Evolutionary conservation across 2,329 filamentous ascomycete species (phyloP).

Genomic region (Colletotrichum sp.): DNA sequence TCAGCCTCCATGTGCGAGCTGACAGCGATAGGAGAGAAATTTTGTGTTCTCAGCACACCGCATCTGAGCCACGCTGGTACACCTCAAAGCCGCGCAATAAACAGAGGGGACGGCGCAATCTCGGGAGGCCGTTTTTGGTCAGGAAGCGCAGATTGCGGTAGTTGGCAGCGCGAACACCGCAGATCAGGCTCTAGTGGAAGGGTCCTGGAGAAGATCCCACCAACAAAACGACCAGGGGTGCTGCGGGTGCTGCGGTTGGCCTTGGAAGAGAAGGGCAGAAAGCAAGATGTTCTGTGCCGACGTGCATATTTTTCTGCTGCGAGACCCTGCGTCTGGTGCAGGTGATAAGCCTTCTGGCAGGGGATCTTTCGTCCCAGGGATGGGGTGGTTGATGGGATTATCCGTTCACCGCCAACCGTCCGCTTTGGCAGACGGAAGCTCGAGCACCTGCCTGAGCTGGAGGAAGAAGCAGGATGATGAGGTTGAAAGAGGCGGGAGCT

Average conservation of each 20-base stretch:
- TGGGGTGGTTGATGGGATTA: not conserved
- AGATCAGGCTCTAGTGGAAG: not conserved
- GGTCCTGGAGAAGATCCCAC: not conserved
- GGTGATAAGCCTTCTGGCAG: not conserved
- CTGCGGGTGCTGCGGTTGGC: not conserved
- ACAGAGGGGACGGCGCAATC: not conserved
- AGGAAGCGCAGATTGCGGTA: not conserved
- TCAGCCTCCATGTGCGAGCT: conserved; percentile 6
- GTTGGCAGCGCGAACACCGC: not conserved
- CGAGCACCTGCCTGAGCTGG: not conserved
- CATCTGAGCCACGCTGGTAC: conserved; percentile 6
- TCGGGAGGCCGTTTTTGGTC: not conserved
- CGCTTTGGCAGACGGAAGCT: not conserved
- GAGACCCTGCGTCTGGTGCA: not conserved
- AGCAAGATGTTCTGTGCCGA: not conserved
- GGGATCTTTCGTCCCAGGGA: not conserved
- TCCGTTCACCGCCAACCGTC: not conserved
- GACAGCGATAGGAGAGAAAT: not conserved
- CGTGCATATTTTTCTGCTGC: not conserved
- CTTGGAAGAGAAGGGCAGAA: not conserved
- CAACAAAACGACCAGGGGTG: not conserved
- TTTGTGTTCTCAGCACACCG: not conserved
- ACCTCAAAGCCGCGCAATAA: conserved; percentile 7
- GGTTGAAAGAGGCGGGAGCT: not conserved
- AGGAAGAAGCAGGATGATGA: not conserved